phyloP scores from a whole-genome alignment of 1,284 basidiomycete genomes.

The Lentinula novae-zelandiae region DNA sequence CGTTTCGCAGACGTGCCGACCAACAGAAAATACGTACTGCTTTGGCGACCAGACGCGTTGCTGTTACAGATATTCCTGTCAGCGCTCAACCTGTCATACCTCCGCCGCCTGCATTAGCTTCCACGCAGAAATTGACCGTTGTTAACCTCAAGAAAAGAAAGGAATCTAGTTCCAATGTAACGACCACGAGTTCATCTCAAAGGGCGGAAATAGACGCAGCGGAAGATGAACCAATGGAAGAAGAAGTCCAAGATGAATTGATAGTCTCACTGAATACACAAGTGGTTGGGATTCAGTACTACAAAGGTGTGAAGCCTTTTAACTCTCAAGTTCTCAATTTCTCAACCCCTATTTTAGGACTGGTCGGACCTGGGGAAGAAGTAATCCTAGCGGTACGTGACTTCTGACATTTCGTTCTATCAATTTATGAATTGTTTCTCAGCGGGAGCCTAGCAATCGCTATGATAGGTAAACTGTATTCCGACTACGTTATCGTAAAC shows the following conservation, averaged over 20 bases:
- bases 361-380: slow-evolving; percentile 76
- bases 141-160: slow-evolving; percentile 26
- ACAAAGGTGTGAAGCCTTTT: slow-evolving; percentile 44
- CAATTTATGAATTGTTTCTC: neutral
- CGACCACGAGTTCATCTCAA: slow-evolving; percentile 10
- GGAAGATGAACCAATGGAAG: slow-evolving; percentile 38
- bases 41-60: slow-evolving; percentile 45
- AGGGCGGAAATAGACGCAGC: slow-evolving; percentile 20
- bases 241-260: slow-evolving; percentile 58
- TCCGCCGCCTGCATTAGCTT: slow-evolving; percentile 1
- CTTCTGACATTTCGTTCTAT: neutral
- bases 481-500: neutral
- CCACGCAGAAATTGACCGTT: slow-evolving; percentile 9
- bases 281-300: slow-evolving; percentile 82
- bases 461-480: slow-evolving; percentile 55
- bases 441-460: slow-evolving; percentile 61
- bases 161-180: slow-evolving; percentile 9
- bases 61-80: slow-evolving; percentile 50
- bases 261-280: slow-evolving; percentile 58
- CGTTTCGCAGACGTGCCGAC: slow-evolving; percentile 44
- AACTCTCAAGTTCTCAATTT: neutral
- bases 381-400: slow-evolving; percentile 49
- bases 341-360: slow-evolving; percentile 35
- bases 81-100: slow-evolving; percentile 27
- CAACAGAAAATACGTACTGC: slow-evolving; percentile 59